These are phyloP conservation scores for Grosmannia clavigera DNA, from an alignment of 2,329 filamentous ascomycete species.

Conservation along the genomic window DNA sequence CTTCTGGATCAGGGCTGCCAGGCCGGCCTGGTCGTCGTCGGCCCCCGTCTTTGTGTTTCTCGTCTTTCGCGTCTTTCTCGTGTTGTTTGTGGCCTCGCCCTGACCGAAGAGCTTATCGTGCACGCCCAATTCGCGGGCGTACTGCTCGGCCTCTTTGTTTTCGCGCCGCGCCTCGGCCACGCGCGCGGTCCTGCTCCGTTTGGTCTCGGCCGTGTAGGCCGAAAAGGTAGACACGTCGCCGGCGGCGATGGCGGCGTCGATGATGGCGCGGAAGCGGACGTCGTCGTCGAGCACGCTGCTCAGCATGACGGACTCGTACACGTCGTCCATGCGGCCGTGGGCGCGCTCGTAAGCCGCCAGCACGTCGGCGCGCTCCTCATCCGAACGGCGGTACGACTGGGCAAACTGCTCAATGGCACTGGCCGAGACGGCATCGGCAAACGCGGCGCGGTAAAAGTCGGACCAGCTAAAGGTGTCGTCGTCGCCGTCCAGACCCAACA, in stretches of 20 bases:
- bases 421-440: constrained; percentile 59
- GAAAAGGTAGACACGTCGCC: constrained; percentile 55
- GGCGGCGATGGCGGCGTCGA: constrained; percentile 64
- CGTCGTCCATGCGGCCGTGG: constrained; percentile 60
- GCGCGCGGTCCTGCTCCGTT: constrained; percentile 47
- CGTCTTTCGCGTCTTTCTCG: constrained; percentile 20
- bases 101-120: constrained; percentile 54
- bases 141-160: constrained; percentile 58
- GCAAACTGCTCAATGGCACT: constrained; percentile 68
- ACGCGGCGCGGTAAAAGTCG: constrained; percentile 80
- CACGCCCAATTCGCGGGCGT: constrained; percentile 62
- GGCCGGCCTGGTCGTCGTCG: constrained; percentile 8
- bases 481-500: constrained; percentile 47
- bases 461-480: constrained; percentile 79
- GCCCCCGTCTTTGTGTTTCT: constrained; percentile 10
- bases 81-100: background rate
- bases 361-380: constrained; percentile 71
- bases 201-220: constrained; percentile 63
- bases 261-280: constrained; percentile 66
- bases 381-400: constrained; percentile 67
- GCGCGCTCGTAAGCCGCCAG: constrained; percentile 60
- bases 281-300: constrained; percentile 78
- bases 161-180: constrained; percentile 53
- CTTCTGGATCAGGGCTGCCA: constrained; percentile 53
- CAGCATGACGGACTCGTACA: constrained; percentile 80